Percentiles rank a stretch among this genome's conserved stretches.
These are phyloP conservation scores for Myriosclerotinia duriaeana DNA, from an alignment of 2,329 filamentous ascomycete genomes.

Conservation along the genomic window DNA sequence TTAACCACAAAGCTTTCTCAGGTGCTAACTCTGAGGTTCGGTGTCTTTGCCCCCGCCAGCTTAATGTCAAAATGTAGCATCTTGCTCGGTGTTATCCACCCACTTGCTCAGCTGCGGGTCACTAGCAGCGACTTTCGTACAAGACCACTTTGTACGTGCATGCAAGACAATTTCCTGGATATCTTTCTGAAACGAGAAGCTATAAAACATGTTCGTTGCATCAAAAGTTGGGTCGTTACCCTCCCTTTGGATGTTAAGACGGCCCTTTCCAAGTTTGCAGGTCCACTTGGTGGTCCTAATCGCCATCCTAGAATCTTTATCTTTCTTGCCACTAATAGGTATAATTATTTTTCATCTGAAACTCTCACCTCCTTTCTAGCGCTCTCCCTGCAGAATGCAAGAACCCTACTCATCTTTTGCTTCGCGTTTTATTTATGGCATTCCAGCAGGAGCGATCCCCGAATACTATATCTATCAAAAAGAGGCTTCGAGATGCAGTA, in stretches of 20 bases:
- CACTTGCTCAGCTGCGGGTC: background rate
- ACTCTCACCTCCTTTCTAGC: background rate
- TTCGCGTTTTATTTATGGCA: background rate
- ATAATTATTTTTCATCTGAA: background rate
- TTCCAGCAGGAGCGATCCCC: too few species aligned
- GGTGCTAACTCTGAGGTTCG: background rate
- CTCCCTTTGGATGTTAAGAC: background rate
- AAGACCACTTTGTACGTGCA: background rate
- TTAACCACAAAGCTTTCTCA: too few species aligned
- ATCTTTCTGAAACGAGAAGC: background rate
- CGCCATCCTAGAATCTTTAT: background rate
- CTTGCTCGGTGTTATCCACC: background rate
- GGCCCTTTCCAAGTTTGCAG: background rate
- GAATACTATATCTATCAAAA: background rate
- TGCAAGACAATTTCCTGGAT: background rate
- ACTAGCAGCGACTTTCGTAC: background rate
- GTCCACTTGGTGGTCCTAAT: background rate
- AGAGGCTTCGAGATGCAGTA: background rate
- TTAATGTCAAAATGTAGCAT: background rate
- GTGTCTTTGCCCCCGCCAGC: background rate
- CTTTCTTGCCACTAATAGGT: background rate
- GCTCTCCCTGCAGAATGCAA: background rate
- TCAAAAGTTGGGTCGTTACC: background rate
- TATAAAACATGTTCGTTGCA: background rate
- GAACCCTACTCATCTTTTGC: background rate